Base-by-base conservation (phyloP, 768 basidiomycete genomes). In the Serendipita vermifera region DNA sequence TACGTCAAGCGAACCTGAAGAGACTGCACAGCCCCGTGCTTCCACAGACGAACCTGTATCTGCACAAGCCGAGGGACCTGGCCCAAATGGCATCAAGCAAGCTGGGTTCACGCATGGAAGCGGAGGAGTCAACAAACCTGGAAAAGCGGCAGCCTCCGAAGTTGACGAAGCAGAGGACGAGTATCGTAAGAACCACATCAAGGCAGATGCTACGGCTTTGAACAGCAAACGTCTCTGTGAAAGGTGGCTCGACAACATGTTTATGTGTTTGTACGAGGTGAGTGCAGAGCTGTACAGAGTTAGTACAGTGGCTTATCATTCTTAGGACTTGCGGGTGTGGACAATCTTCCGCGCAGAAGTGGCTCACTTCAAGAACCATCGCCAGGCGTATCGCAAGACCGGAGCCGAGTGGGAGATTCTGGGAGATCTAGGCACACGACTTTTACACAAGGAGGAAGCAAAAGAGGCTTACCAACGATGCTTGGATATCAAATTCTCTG, bases 281-380 rank as follows among this genome's bases (percentile, higher is more conserved):
- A 33, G 76, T 68, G 3, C 29, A 53, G 29, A 15, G 22, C 46
- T 57, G 29, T 55, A 14, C n/a, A 9, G 27, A 14, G 13, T 38
- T 22, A n/a, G 17, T 7, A 35, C 3, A 13, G 11, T 14, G 40
- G 38, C 3, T 54, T 7, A 15, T 17, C 3, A 33, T 27, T 2
- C 38, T 5, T 59, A 93, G 89, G 96, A 99, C 67, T 74, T 99
- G 35, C 82, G 96, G 14, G 87, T 99, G 3, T 98, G 94, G 85
- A 99, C 96, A 1, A 98, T 99, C 64, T 99, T 94, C 80, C 80
- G 96, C 22, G 94, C 96, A 2, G 96, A 98, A 66, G 87, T 97
- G 9, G 92, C 93, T 0, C 96, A 99, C 66, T 99, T 96, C 79
- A 98, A 96, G 67, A 93, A 91, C 2, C 94, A 98, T 67, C 93